Percentiles rank a stretch among this genome's conserved stretches.
These are phyloP conservation scores for Amaranthus tricolor DNA, from an alignment of 179 eudicot species.

Conservation along the genomic window DNA sequence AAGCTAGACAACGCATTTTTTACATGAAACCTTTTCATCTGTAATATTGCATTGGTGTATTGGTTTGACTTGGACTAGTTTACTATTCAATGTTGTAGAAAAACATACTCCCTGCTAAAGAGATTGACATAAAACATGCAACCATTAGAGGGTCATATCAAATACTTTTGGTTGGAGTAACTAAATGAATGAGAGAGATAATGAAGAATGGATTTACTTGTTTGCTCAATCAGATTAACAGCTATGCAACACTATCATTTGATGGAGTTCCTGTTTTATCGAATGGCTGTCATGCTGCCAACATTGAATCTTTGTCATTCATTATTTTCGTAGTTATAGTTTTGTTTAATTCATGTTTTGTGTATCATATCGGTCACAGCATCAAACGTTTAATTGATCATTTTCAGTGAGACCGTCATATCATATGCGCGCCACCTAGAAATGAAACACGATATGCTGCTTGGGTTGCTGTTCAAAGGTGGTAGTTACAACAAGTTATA, in stretches of 20 bases:
- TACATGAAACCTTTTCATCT: neutral
- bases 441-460: slow-evolving; percentile 87
- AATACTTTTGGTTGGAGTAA: neutral
- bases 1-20: too few relatives aligned
- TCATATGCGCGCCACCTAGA: slow-evolving; percentile 79
- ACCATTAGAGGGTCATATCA: too few relatives aligned
- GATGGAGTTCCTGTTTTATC: neutral
- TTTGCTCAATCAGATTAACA: neutral
- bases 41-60: neutral
- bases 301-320: neutral
- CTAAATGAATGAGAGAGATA: neutral
- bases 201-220: neutral
- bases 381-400: neutral
- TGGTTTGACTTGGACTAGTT: too few relatives aligned
- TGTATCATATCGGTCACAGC: neutral
- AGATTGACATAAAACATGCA: neutral
- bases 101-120: neutral
- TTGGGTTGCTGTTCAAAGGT: slow-evolving; percentile 62
- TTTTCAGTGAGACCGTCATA: slow-evolving; percentile 63
- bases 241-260: neutral
- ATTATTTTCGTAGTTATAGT: neutral
- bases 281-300: neutral
- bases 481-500: slow-evolving; percentile 78
- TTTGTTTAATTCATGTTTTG: neutral
- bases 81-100: neutral